These are phyloP conservation scores for Boechera divaricarpa DNA, from an alignment of 345 rosid genomes.

Conservation along the genomic window DNA sequence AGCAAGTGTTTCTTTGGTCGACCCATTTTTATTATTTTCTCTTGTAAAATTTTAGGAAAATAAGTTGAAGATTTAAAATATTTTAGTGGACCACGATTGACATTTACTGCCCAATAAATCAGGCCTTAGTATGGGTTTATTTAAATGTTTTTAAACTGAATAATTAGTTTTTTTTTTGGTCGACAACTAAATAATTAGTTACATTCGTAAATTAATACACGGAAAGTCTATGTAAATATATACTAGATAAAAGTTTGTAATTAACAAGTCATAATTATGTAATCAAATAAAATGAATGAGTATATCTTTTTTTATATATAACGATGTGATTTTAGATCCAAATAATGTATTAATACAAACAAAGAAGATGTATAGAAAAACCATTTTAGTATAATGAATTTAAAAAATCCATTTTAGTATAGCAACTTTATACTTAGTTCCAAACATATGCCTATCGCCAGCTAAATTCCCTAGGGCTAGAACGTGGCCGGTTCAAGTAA, in stretches of 20 bases:
- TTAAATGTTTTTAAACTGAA: no score
- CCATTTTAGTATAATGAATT: neutral
- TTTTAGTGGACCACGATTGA: neutral
- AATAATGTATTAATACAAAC: slow-evolving; percentile 4
- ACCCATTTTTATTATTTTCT: neutral
- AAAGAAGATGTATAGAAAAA: slow-evolving; percentile 12
- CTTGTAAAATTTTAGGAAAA: neutral
- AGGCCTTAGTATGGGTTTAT: neutral
- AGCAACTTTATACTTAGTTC: slow-evolving; percentile 29
- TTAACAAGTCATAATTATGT: neutral
- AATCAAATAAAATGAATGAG: neutral
- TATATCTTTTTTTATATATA: neutral
- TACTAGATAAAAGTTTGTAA: neutral
- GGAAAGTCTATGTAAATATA: neutral
- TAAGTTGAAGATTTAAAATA: neutral
- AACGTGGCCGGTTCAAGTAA: slow-evolving; percentile 42
- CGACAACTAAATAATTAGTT: neutral
- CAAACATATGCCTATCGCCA: slow-evolving; percentile 33
- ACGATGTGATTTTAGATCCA: neutral
- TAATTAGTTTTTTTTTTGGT: no score
- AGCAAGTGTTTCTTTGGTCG: neutral
- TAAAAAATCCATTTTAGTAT: neutral
- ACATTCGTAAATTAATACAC: neutral
- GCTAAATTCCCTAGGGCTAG: slow-evolving; percentile 35
- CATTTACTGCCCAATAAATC: neutral